Evolutionary conservation across 139 green algal genomes (phyloP).

Genomic region (Coccomyxa sp.): DNA sequence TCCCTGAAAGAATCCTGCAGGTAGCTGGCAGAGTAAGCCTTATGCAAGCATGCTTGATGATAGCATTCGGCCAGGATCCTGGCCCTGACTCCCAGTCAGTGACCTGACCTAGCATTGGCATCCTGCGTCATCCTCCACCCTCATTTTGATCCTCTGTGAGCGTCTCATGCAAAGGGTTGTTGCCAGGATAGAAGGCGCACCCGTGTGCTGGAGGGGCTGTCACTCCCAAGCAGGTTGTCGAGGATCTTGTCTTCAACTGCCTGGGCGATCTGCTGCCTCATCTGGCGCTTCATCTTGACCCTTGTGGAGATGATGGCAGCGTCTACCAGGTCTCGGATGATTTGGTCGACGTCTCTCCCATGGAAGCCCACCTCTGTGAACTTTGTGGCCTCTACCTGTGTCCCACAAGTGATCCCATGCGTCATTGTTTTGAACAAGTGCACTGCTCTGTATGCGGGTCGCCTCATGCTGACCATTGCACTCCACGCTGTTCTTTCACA

Average conservation of each 20-base stretch:
- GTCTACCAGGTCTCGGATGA: conserved; percentile 93
- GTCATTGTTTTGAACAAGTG: not conserved
- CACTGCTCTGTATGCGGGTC: too few relatives aligned
- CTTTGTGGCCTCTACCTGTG: conserved; percentile 92
- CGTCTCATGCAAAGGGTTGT: not conserved
- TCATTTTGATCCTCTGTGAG: too few relatives aligned
- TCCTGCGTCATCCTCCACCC: too few relatives aligned
- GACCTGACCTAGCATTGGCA: too few relatives aligned
- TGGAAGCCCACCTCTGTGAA: conserved; percentile 99
- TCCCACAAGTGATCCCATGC: not conserved
- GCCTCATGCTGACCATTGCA: not conserved
- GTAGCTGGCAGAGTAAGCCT: too few relatives aligned
- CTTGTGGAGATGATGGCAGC: conserved; percentile 72
- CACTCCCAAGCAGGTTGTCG: conserved; percentile 36
- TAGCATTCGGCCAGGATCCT: too few relatives aligned
- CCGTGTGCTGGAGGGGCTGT: not conserved
- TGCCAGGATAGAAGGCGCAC: not conserved
- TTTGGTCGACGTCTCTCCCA: conserved; percentile 93
- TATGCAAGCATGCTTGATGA: too few relatives aligned
- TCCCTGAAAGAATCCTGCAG: conserved; percentile 12
- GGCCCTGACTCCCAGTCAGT: too few relatives aligned
- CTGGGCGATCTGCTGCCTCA: conserved; percentile 31
- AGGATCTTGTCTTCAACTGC: conserved; percentile 66
- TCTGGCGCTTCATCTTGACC: conserved; percentile 26
- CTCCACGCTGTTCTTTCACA: not conserved